These are phyloP conservation scores for Marasmius oreades DNA, from an alignment of 1,284 basidiomycete genomes.

Conservation along the genomic window DNA sequence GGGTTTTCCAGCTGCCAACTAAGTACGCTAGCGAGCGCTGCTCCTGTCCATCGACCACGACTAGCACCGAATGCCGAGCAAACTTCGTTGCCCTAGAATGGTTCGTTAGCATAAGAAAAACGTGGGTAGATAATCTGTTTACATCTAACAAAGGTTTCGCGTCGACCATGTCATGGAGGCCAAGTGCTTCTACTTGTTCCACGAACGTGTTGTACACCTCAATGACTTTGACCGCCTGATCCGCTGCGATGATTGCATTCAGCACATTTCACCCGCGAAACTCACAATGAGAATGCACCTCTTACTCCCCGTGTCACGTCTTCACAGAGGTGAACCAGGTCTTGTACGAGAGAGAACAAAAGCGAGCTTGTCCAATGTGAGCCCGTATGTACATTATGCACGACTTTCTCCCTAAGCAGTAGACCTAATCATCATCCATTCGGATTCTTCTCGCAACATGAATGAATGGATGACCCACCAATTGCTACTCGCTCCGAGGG, in stretches of 20 bases:
- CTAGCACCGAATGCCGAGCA: conserved; percentile 50
- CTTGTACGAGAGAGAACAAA: conserved; percentile 72
- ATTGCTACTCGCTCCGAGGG: conserved; percentile 53
- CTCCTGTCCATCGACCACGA: conserved; percentile 69
- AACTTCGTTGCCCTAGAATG: conserved; percentile 68
- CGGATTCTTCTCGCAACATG: not conserved
- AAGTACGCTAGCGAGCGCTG: conserved; percentile 61
- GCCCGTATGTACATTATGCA: conserved; percentile 64
- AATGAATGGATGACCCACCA: conserved; percentile 39
- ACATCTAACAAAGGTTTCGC: conserved; percentile 77
- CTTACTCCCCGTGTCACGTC: conserved; percentile 39
- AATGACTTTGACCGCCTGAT: conserved; percentile 45
- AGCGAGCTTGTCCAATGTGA: conserved; percentile 71
- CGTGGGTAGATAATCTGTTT: conserved; percentile 23
- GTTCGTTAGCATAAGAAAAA: conserved; percentile 3
- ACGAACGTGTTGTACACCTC: conserved; percentile 67
- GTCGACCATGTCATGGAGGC: conserved; percentile 59
- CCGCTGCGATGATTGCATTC: conserved; percentile 28
- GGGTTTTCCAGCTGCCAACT: conserved; percentile 86
- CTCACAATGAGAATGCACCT: conserved; percentile 34
- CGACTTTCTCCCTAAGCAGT: conserved; percentile 58
- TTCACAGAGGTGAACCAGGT: conserved; percentile 59
- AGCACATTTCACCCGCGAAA: not conserved
- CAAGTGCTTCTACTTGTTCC: conserved; percentile 56
- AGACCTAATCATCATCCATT: conserved; percentile 42